Conservation (phyloP, 768 basidiomycete species). For the Paxillus ammoniavirescens region DNA sequence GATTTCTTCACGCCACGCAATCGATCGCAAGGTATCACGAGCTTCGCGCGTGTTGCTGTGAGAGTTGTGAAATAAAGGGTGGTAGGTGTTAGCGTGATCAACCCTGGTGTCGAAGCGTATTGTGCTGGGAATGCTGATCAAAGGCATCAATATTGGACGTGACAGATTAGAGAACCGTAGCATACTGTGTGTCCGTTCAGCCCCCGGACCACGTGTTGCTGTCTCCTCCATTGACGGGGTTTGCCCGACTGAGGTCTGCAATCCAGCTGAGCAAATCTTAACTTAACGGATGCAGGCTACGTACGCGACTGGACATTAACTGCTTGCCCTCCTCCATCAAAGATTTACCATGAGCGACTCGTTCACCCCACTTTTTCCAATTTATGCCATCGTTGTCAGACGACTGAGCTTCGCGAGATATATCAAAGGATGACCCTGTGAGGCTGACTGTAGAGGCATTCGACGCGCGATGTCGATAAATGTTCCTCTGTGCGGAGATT, state of each 20-base stretch:
- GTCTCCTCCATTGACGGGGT: not conserved
- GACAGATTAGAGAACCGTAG: not conserved
- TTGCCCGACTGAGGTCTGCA: constrained; percentile 10
- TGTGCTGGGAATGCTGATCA: constrained; percentile 60
- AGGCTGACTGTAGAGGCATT: constrained; percentile 10
- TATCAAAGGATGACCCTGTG: not conserved
- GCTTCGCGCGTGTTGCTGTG: constrained; percentile 41
- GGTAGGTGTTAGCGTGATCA: constrained; percentile 54
- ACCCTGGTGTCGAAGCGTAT: constrained; percentile 49
- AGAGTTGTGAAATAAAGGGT: constrained; percentile 56
- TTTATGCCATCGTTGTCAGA: constrained; percentile 31
- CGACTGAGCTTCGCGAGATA: not conserved
- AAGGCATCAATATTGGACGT: not conserved
- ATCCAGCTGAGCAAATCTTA: not conserved
- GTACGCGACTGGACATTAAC: constrained; percentile 36
- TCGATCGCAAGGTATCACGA: constrained; percentile 43
- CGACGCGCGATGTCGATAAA: constrained; percentile 13
- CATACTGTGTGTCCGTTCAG: constrained; percentile 36
- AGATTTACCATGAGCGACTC: constrained; percentile 45
- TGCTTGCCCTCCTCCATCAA: constrained; percentile 42
- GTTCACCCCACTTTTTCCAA: constrained; percentile 59
- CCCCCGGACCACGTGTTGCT: not conserved
- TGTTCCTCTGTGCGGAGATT: constrained; percentile 28
- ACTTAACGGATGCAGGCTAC: constrained; percentile 19
- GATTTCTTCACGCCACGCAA: constrained; percentile 59